Percentiles rank a stretch among this genome's conserved stretches.
Evolutionary conservation across 768 basidiomycete species (phyloP).

Genomic region (Rhodotorula paludigena): DNA sequence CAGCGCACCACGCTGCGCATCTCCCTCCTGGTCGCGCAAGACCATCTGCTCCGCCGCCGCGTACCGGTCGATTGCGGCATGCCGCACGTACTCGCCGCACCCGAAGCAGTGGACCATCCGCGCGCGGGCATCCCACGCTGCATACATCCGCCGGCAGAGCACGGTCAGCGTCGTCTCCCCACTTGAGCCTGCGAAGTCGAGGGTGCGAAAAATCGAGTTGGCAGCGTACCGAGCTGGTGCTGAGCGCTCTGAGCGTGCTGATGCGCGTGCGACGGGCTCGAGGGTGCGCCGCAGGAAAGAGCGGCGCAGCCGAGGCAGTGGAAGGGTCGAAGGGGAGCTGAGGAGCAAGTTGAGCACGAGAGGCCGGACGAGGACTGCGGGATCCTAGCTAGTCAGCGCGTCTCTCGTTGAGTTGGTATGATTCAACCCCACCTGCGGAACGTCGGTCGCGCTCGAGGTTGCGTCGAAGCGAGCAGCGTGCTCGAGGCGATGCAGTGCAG

Average conservation of each 20-base stretch:
- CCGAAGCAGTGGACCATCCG: neutral
- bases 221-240: slow-evolving; percentile 16
- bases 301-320: slow-evolving; percentile 19
- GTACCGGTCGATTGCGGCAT: slow-evolving; percentile 1
- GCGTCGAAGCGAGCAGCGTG: neutral
- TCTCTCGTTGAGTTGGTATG: slow-evolving; percentile 64
- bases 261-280: neutral
- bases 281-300: neutral
- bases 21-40: neutral
- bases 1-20: neutral
- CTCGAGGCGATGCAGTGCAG: neutral
- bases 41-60: neutral
- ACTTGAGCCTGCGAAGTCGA: neutral
- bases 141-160: no score
- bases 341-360: slow-evolving; percentile 50
- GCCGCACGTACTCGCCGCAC: slow-evolving; percentile 14
- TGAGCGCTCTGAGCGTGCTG: neutral
- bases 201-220: neutral
- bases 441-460: neutral
- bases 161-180: neutral
- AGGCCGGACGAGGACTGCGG: slow-evolving; percentile 60
- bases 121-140: slow-evolving; percentile 23
- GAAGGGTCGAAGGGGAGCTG: slow-evolving; percentile 5
- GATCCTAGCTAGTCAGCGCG: slow-evolving; percentile 48
- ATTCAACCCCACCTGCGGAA: neutral